A percentile compares a stretch with the other conserved stretches of the same genome.
Conservation (phyloP, 2,329 filamentous ascomycete species). For the Rhinocladiella mackenziei region DNA sequence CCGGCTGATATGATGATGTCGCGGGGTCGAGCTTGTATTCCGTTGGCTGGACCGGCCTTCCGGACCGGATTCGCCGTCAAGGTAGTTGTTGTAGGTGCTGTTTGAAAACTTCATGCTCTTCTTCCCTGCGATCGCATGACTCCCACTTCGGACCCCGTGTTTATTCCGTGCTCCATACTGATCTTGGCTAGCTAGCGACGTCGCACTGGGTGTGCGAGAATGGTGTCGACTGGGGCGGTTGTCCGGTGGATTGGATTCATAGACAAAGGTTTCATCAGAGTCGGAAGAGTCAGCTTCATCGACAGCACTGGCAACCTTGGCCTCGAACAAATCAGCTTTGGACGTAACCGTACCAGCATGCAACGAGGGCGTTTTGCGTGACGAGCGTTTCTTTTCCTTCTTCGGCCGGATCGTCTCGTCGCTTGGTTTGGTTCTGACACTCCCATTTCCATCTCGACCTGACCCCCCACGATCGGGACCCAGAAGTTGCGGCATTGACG, state of each 20-base stretch:
- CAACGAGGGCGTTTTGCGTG: slow-evolving; percentile 66
- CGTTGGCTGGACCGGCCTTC: slow-evolving; percentile 60
- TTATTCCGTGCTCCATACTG: slow-evolving; percentile 54
- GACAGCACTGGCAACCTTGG: slow-evolving; percentile 90
- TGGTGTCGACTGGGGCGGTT: slow-evolving; percentile 72
- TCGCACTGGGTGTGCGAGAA: slow-evolving; percentile 89
- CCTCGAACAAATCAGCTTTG: slow-evolving; percentile 97
- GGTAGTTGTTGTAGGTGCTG: slow-evolving; percentile 62
- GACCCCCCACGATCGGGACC: slow-evolving; percentile 52
- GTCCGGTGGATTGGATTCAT: slow-evolving; percentile 87
- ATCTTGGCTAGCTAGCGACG: slow-evolving; percentile 60
- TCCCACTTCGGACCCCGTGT: slow-evolving; percentile 61
- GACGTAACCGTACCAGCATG: slow-evolving; percentile 63
- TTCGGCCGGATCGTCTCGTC: slow-evolving; percentile 93
- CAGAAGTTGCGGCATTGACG: slow-evolving; percentile 77
- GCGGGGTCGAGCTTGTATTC: slow-evolving; percentile 56
- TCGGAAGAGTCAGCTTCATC: slow-evolving; percentile 96
- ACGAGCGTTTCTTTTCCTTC: slow-evolving; percentile 80
- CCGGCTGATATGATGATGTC: slow-evolving; percentile 76
- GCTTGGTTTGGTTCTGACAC: slow-evolving; percentile 79
- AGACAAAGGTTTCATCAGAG: slow-evolving; percentile 97
- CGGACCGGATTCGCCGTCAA: slow-evolving; percentile 64
- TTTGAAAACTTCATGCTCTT: slow-evolving; percentile 97
- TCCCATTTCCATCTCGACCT: slow-evolving; percentile 64
- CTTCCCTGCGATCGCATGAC: slow-evolving; percentile 65